Evolutionary conservation across 2,329 filamentous ascomycete genomes (phyloP).

Genomic region (Xylaria sp.): DNA sequence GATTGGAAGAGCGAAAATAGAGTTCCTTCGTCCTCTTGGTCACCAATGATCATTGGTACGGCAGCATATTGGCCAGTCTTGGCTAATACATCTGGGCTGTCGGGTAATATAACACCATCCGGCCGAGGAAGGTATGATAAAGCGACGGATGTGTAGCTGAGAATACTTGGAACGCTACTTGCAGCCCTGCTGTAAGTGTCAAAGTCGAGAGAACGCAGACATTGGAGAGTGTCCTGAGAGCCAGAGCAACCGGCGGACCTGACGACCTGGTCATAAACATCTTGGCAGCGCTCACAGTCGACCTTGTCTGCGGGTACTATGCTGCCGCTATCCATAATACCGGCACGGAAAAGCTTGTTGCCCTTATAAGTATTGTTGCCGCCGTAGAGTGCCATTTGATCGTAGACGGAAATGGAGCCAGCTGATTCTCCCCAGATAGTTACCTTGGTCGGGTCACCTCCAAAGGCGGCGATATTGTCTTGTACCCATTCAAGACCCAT

Average conservation of each 20-base stretch:
- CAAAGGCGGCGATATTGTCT: conserved; percentile 80
- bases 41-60: conserved; percentile 73
- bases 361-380: conserved; percentile 80
- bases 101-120: conserved; percentile 70
- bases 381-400: conserved; percentile 79
- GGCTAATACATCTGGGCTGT: conserved; percentile 70
- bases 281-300: conserved; percentile 73
- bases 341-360: conserved; percentile 77
- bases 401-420: conserved; percentile 76
- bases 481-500: conserved; percentile 79
- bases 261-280: conserved; percentile 71
- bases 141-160: conserved; percentile 74
- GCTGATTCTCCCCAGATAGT: conserved; percentile 83
- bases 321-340: conserved; percentile 80
- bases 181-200: conserved; percentile 70
- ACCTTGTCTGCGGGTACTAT: conserved; percentile 70
- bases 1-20: conserved; percentile 75
- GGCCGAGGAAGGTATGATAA: conserved; percentile 80
- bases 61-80: conserved; percentile 63
- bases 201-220: conserved; percentile 71
- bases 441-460: conserved; percentile 80
- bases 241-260: conserved; percentile 68
- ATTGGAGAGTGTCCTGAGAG: conserved; percentile 67
- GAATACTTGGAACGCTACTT: conserved; percentile 74
- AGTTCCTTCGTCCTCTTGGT: conserved; percentile 84